A percentile compares a stretch with the other conserved stretches of the same genome.
Conservation (phyloP, 2,329 filamentous ascomycete species). For the Aspergillus vadensis region DNA sequence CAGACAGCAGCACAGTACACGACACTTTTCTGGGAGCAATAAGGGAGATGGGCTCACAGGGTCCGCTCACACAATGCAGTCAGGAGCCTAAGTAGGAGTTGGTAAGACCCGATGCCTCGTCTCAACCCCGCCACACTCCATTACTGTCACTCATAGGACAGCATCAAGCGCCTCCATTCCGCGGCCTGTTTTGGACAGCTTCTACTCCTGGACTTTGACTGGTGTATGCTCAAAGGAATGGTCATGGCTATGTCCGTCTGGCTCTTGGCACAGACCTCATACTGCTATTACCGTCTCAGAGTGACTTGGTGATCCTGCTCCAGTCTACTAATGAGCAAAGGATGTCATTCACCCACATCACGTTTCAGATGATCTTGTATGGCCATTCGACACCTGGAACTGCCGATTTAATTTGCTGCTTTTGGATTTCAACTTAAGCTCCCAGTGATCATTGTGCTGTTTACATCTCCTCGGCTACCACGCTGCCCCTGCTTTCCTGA, state of each 20-base stretch:
- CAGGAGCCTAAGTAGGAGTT: background rate
- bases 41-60: background rate
- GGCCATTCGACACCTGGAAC: background rate
- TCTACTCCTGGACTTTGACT: background rate
- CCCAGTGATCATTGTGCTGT: background rate
- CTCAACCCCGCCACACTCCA: background rate
- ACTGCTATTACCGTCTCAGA: background rate
- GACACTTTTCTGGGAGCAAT: background rate
- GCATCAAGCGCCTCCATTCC: slow-evolving; percentile 8
- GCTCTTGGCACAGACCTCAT: background rate
- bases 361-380: slow-evolving; percentile 4
- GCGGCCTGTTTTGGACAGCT: background rate
- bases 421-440: background rate
- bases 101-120: background rate
- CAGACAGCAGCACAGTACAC: background rate
- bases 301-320: background rate
- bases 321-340: background rate
- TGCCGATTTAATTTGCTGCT: background rate
- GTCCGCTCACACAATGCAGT: background rate
- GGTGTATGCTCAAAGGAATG: background rate
- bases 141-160: slow-evolving; percentile 7
- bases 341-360: background rate
- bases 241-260: background rate
- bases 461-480: background rate
- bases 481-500: background rate